A percentile compares a stretch with the other conserved stretches of the same genome.
Evolutionary conservation across 2,329 filamentous ascomycete species (phyloP).

Genomic region (Stemphylium beticola): DNA sequence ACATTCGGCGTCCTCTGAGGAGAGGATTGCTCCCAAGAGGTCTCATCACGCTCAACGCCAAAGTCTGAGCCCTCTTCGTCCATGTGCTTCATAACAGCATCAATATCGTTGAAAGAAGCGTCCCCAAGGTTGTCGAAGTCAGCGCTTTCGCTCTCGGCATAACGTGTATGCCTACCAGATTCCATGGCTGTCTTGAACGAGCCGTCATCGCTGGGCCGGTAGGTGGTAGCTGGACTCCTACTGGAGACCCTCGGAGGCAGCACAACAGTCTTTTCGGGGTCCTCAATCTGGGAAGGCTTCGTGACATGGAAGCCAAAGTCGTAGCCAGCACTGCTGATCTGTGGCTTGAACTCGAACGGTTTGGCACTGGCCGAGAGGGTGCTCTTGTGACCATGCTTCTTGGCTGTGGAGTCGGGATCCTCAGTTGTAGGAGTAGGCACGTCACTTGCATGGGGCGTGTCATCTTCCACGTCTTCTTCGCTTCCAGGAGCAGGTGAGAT

Average conservation of each 20-base stretch:
- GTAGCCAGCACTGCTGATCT: constrained; percentile 37
- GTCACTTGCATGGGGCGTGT: constrained; percentile 39
- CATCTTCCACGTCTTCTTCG: constrained; percentile 24
- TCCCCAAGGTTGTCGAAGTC: constrained; percentile 46
- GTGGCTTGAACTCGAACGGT: constrained; percentile 64
- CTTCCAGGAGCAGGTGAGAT: constrained; percentile 11
- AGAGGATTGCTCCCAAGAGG: constrained; percentile 49
- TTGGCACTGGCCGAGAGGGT: constrained; percentile 74
- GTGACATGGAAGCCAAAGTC: constrained; percentile 50
- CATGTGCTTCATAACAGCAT: constrained; percentile 88
- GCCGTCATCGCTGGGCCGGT: constrained; percentile 49
- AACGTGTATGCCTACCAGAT: constrained; percentile 39
- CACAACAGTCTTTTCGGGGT: constrained; percentile 26
- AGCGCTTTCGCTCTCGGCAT: constrained; percentile 47
- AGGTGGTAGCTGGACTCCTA: constrained; percentile 49
- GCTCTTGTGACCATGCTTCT: constrained; percentile 47
- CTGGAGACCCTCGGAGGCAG: constrained; percentile 34
- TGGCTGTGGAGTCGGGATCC: constrained; percentile 27
- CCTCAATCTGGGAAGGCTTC: constrained; percentile 43
- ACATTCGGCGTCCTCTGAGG: constrained; percentile 42
- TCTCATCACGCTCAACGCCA: constrained; percentile 70
- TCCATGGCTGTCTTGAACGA: constrained; percentile 49
- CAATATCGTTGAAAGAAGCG: constrained; percentile 79
- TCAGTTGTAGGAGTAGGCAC: constrained; percentile 39
- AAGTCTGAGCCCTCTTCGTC: constrained; percentile 75